Evolutionary conservation across 2,329 filamentous ascomycete genomes (phyloP), one percentile per base, ranked within the genome.

Genomic region (Colletotrichum higginsianum): DNA sequence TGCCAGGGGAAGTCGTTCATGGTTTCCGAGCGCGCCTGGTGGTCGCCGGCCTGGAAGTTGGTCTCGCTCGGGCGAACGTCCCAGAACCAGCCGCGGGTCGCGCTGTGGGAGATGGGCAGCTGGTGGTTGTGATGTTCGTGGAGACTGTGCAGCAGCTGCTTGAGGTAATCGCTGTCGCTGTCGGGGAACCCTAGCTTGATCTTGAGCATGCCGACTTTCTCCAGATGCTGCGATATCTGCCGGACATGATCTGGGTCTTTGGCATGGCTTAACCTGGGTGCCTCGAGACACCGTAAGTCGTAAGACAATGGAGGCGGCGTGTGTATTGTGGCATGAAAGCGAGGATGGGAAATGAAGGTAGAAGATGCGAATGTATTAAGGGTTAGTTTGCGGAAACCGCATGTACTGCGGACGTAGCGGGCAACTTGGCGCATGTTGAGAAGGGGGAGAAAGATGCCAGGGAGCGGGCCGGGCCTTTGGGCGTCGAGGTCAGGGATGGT

Each of bases 1-100:
- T 85, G 83, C 83, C 83, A 85, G 0, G 83, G 80, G 38, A 85
- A 85, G 1, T 81, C 75, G 0, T 79, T 71, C 81, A 83, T 84
- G 0, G 83, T 85, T 70, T 85, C 83, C 0, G 81, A 83, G 0
- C 82, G 77, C 0, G 83, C 83, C 21, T 79, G 81, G 35, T 81
- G 77, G 21, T 75, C 73, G 18, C 66, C 74, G 47, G 77, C 76
- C 53, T 83, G 79, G 58, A 78, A 80, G 30, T 38, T 76, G 15
- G 55, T 66, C 12, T 66, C 56, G 50, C 73, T 78, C 3, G 82
- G 83, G 1, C 80, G 79, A 3, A 84, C 78, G 55, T 85, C 83
- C 83, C 83, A 85, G 72, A 85, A 85, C 83, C 83, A 85, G 4
- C 83, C 83, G 4, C 79, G 78, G 0, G 75, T 78, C 0, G 83